Base-by-base conservation (phyloP, 2,329 filamentous ascomycete species). In the Pseudogymnoascus sp. region DNA sequence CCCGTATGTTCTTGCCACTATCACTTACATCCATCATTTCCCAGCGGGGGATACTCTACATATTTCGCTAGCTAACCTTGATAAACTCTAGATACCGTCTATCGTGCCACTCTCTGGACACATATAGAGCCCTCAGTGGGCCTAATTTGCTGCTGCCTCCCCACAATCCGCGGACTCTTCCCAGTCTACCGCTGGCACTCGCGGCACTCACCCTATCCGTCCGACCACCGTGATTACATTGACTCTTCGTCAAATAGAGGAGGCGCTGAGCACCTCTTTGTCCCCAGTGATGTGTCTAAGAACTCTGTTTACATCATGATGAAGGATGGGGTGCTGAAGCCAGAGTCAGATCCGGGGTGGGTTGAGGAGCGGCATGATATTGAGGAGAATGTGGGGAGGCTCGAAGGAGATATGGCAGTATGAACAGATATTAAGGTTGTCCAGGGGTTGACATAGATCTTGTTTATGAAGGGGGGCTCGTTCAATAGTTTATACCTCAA, bases 1-100 rank as follows among this genome's bases (percentile, higher is more conserved):
- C 65, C 25, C 67, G 67, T 67, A 51, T 60, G 62, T 61, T 38
- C 13, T 21, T 5, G n/a, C 9, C 17, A 4, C 8, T 44, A 8
- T 44, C n/a, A 4, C 12, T 27, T 7, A 13, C 8, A 13, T 44
- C 2, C 12, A 42, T 17, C 27, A 10, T 44, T 31, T 55, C 9
- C n/a, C 4, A 10, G 5, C 7, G n/a, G 9, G 1, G 12, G 8
- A 33, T 33, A 21, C 48, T 6, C 29, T 55, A 27, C 12, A 55
- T 17, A 33, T 3, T 2, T 1, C 29, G 1, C n/a, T 12, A 33
- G n/a, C 29, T 55, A 33, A 55, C 48, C n/a, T 1, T 8, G 8
- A 55, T 12, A 55, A 55, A 31, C 27, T 17, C 27, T 8, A 55
- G 48, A 55, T n/a, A 55, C 39, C n/a, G 42, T 61, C 21, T 38